Conservation (phyloP, 345 rosid species). For the Populus euphratica region DNA sequence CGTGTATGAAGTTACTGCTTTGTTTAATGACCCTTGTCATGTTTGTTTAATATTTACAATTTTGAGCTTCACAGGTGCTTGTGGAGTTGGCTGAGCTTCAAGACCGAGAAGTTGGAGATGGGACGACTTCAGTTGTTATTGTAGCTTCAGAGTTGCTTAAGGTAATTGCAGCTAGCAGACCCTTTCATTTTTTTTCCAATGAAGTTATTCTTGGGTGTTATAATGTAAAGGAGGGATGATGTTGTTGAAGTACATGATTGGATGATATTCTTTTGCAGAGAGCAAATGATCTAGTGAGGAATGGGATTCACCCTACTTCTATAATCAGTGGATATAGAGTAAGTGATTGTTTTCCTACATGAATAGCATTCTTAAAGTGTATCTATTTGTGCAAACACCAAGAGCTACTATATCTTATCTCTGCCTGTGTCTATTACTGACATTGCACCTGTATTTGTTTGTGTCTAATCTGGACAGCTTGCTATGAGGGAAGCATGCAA, state of each 20-base stretch:
- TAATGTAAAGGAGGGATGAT: background rate
- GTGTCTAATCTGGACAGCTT: slow-evolving; percentile 46
- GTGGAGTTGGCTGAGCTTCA: slow-evolving; percentile 99
- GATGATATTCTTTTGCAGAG: slow-evolving; percentile 46
- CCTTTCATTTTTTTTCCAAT: background rate
- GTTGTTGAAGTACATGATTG: slow-evolving; percentile 7
- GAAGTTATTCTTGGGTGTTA: background rate
- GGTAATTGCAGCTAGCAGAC: slow-evolving; percentile 33
- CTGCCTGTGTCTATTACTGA: background rate
- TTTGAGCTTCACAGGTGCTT: slow-evolving; percentile 53
- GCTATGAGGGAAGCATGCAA: slow-evolving; percentile 99
- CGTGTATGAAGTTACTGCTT: background rate
- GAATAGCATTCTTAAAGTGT: background rate
- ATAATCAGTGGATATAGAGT: slow-evolving; percentile 94
- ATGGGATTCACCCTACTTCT: slow-evolving; percentile 95
- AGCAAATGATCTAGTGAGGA: slow-evolving; percentile 93
- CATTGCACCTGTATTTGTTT: background rate
- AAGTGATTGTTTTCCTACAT: slow-evolving; percentile 16
- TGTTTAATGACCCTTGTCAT: background rate
- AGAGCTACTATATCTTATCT: background rate
- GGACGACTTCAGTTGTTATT: slow-evolving; percentile 93
- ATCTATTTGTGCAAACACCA: background rate
- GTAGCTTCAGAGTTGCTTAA: slow-evolving; percentile 86
- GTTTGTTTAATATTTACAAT: background rate
- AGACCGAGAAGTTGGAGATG: slow-evolving; percentile 97